Evolutionary conservation across 768 basidiomycete genomes (phyloP).

Genomic region (Pilatotrama ljubarskyi): DNA sequence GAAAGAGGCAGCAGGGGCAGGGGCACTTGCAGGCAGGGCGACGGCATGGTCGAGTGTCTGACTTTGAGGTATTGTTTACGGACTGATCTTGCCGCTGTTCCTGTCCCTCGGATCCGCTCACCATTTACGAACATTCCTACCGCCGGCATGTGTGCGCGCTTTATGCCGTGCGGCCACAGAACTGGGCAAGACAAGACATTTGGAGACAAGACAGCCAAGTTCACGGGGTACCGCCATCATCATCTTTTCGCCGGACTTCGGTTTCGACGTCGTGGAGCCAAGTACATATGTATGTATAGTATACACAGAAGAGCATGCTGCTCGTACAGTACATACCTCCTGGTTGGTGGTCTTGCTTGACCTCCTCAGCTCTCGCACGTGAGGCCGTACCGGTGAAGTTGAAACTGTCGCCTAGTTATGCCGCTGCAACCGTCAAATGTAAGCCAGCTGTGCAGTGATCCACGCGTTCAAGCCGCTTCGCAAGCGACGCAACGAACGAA

Average conservation of each 20-base stretch:
- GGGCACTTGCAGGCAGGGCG: background rate
- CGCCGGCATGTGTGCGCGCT: background rate
- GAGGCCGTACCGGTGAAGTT: too few species aligned
- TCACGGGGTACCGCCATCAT: too few species aligned
- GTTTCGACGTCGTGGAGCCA: too few species aligned
- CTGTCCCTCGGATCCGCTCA: background rate
- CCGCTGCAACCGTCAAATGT: background rate
- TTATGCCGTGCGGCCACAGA: background rate
- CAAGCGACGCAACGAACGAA: too few species aligned
- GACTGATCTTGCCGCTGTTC: background rate
- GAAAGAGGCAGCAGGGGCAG: background rate
- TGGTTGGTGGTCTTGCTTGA: too few species aligned
- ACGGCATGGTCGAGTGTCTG: slow-evolving; percentile 1
- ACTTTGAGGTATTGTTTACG: slow-evolving; percentile 9
- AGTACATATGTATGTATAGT: too few species aligned
- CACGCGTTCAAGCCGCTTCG: too few species aligned
- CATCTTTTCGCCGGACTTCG: too few species aligned
- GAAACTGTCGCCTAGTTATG: background rate
- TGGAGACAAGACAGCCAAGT: background rate
- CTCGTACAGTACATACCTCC: too few species aligned
- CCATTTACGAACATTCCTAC: background rate
- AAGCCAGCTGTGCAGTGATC: too few species aligned
- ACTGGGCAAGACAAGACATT: background rate
- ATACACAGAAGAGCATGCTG: too few species aligned
- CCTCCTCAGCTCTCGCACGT: too few species aligned